Conservation (phyloP, 441 rosid species). For the Flueggea neowawraea region DNA sequence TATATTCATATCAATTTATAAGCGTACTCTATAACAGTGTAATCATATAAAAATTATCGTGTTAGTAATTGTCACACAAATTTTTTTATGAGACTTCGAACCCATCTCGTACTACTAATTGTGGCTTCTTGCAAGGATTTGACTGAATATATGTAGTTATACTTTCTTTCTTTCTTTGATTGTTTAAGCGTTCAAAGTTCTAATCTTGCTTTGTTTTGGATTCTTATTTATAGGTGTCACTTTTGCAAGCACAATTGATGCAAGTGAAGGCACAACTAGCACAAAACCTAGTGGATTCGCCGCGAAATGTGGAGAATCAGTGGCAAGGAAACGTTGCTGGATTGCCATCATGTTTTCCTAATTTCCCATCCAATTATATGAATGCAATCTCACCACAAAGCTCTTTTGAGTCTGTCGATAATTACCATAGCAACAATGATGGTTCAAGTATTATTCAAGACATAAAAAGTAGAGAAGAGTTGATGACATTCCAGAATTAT, state of each 20-base stretch:
- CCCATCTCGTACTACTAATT: no score
- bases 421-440: slow-evolving; percentile 20
- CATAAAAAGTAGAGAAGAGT: slow-evolving; percentile 43
- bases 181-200: no score
- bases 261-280: slow-evolving; percentile 75
- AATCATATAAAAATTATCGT: no score
- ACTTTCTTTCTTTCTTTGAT: no score
- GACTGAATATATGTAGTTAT: no score
- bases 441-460: slow-evolving; percentile 31
- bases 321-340: slow-evolving; percentile 22
- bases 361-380: slow-evolving; percentile 24
- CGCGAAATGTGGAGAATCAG: slow-evolving; percentile 23
- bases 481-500: slow-evolving; percentile 33
- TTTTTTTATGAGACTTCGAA: no score
- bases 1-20: no score
- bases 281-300: slow-evolving; percentile 30
- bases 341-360: slow-evolving; percentile 21
- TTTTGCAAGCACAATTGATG: slow-evolving; percentile 80
- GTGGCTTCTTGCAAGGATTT: no score
- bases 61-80: no score
- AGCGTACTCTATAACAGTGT: no score
- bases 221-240: slow-evolving; percentile 51
- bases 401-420: slow-evolving; percentile 55
- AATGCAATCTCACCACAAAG: slow-evolving; percentile 52
- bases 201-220: no score